A percentile compares a stretch with the other conserved stretches of the same genome.
Evolutionary conservation across 106 monocot species (phyloP).

Genomic region (Apostasia shenzhenica): DNA sequence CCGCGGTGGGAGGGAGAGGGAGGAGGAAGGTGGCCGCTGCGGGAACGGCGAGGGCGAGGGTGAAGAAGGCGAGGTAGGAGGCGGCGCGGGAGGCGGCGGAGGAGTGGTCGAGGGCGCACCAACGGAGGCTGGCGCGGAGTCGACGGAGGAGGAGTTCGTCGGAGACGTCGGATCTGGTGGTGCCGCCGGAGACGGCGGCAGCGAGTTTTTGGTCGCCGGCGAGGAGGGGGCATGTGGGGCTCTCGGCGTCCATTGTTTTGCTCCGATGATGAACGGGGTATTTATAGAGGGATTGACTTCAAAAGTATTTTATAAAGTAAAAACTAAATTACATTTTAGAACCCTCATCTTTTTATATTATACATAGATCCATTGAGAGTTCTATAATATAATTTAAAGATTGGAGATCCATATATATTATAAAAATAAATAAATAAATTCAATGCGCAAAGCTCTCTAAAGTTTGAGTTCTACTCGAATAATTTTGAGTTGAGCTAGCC

Average conservation of each 20-base stretch:
- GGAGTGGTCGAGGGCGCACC: constrained; percentile 74
- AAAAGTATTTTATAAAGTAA: too few species aligned
- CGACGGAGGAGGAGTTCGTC: constrained; percentile 64
- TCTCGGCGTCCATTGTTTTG: neutral
- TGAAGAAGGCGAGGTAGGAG: constrained; percentile 50
- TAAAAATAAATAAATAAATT: too few species aligned
- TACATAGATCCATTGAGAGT: too few species aligned
- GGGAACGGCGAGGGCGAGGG: constrained; percentile 44
- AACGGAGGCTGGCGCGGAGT: constrained; percentile 54
- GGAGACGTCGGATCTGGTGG: constrained; percentile 26
- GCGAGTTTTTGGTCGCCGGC: neutral
- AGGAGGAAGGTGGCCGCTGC: constrained; percentile 16
- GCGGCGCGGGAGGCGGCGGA: constrained; percentile 16
- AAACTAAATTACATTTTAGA: too few species aligned
- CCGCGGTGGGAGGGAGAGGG: constrained; percentile 14
- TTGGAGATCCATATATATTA: too few species aligned
- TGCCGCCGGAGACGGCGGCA: neutral
- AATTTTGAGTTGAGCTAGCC: too few species aligned
- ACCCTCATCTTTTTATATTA: too few species aligned
- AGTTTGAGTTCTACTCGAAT: too few species aligned
- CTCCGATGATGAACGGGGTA: too few species aligned
- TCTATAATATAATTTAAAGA: too few species aligned
- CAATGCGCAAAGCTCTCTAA: too few species aligned
- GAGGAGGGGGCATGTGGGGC: neutral
- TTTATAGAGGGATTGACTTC: too few species aligned